Evolutionary conservation across 2,329 filamentous ascomycete genomes (phyloP).

Genomic region (Monosporascus sp.): DNA sequence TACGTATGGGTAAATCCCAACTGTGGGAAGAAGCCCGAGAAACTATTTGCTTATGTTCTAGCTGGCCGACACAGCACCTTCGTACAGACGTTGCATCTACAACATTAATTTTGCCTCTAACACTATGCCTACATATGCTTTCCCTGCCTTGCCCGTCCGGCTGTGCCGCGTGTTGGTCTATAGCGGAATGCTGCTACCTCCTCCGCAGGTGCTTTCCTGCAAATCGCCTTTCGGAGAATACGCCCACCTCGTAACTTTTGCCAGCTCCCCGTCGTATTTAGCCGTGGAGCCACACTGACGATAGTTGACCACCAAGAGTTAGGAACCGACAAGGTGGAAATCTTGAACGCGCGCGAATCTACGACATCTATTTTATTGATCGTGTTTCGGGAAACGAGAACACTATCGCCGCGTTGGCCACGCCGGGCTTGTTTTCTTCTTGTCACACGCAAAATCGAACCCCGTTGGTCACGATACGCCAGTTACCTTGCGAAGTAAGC

Average conservation of each 20-base stretch:
- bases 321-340: background rate
- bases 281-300: conserved; percentile 6
- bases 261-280: conserved; percentile 4
- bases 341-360: conserved; percentile 9
- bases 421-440: conserved; percentile 4
- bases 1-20: no score
- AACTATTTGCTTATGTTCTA: no score
- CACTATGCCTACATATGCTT: conserved; percentile 1
- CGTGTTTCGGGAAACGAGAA: conserved; percentile 19
- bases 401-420: conserved; percentile 10
- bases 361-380: conserved; percentile 15
- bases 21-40: no score
- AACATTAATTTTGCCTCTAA: no score
- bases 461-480: conserved; percentile 8
- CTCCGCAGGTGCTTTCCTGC: conserved; percentile 1
- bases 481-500: background rate
- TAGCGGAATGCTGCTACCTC: background rate
- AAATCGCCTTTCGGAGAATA: conserved; percentile 8
- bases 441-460: conserved; percentile 14
- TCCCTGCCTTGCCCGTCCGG: conserved; percentile 6
- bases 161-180: background rate
- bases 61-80: no score
- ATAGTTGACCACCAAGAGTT: background rate
- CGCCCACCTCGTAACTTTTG: conserved; percentile 1
- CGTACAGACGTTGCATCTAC: no score